phyloP scores from a whole-genome alignment of 495 filamentous ascomycete genomes.

The Oidiodendron maius region DNA sequence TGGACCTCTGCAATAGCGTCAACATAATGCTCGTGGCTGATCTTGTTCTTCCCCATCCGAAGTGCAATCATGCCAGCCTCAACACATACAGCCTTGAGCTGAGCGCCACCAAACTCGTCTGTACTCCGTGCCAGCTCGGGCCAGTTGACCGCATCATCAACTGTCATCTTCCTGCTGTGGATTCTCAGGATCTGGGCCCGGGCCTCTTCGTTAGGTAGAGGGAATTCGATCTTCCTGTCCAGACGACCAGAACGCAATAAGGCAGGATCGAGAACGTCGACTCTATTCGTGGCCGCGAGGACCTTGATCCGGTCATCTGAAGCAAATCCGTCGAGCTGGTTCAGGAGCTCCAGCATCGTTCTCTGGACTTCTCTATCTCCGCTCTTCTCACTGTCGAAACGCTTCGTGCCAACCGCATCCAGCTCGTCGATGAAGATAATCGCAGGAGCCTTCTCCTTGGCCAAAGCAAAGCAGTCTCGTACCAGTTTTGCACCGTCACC shows the following conservation, averaged over 20 bases:
- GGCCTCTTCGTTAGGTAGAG: conserved; percentile 97
- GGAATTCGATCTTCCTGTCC: conserved; percentile 99
- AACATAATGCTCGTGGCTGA: conserved; percentile 97
- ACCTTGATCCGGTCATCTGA: conserved; percentile 99
- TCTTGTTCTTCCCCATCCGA: conserved; percentile 84
- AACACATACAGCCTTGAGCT: conserved; percentile 97
- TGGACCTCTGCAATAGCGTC: conserved; percentile 97
- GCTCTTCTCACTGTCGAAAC: conserved; percentile 97
- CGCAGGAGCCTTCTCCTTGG: conserved; percentile 95
- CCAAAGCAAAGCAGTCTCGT: conserved; percentile 92
- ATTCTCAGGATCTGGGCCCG: conserved; percentile 96
- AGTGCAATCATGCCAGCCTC: conserved; percentile 99
- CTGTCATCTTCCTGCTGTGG: conserved; percentile 97
- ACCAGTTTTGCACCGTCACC: conserved; percentile 98
- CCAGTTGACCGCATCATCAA: conserved; percentile 94
- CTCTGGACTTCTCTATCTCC: conserved; percentile 97
- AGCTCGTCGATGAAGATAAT: conserved; percentile 99
- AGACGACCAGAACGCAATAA: conserved; percentile 90
- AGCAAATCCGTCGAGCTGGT: conserved; percentile 97
- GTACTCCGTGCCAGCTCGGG: conserved; percentile 89
- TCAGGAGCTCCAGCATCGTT: conserved; percentile 98
- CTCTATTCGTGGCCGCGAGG: conserved; percentile 93
- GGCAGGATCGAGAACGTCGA: conserved; percentile 95
- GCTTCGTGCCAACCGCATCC: conserved; percentile 95
- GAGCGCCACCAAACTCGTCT: conserved; percentile 98